phyloP scores from a whole-genome alignment of 345 rosid genomes.

The Eucalyptus caleyi region DNA sequence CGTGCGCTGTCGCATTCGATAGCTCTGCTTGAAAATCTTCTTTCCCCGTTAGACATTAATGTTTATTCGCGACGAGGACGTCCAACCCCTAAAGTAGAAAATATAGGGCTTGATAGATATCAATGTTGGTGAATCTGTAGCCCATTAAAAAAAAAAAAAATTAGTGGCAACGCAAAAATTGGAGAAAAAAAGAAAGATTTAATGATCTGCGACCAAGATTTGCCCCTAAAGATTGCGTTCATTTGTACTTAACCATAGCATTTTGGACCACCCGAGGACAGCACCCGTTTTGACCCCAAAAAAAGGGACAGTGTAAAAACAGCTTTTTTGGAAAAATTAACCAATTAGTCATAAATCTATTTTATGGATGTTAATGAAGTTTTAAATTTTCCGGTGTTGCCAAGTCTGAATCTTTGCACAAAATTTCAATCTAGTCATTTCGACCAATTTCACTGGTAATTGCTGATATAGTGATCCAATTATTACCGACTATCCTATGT shows the following conservation, averaged over 20 bases:
- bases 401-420: neutral
- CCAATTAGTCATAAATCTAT: neutral
- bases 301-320: neutral
- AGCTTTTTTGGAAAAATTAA: neutral
- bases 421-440: neutral
- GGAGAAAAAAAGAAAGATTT: neutral
- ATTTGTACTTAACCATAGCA: neutral
- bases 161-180: neutral
- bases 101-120: neutral
- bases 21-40: neutral
- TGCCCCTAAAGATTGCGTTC: neutral
- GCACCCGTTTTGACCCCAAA: neutral
- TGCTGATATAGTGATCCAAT: accelerated
- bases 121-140: neutral
- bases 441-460: accelerated
- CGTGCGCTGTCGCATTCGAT: neutral
- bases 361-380: accelerated
- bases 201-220: neutral
- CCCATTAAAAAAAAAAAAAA: neutral
- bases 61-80: neutral
- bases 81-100: neutral
- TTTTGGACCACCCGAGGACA: neutral
- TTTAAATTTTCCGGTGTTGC: accelerated
- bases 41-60: neutral
- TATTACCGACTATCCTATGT: accelerated